Base-by-base conservation (phyloP, 2,329 filamentous ascomycete genomes). In the Cladosporium austrohemisphaericum region DNA sequence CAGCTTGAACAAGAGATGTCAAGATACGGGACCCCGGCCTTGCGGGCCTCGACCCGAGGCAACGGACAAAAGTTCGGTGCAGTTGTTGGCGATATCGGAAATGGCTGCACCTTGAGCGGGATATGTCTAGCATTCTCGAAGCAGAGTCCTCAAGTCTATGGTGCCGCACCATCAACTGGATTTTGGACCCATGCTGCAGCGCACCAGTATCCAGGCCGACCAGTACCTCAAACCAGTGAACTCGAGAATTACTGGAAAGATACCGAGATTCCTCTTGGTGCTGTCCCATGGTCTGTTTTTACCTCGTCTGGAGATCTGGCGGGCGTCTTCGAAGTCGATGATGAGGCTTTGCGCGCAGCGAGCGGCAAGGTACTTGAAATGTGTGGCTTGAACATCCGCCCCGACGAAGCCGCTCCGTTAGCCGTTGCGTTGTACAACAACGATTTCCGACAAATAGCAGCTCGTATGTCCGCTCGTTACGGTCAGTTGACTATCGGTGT, bases 331-430 rank as follows among this genome's bases (percentile, higher is more conserved):
- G 78, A 79, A 49, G 92, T 94, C 1, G 81, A 76, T 1, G 92
- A 97, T 67, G 82, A 84, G 46, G 81, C 95, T 74, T 96, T 97
- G 66, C 77, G 79, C 61, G 76, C 74, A 18, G 86, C 91, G 8
- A 78, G 95, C 79, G 72, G 78, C 54, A 68, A 97, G 53, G 85
- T 95, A 25, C 72, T 91, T 54, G 92, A 97, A 78, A 74, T 91
- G 51, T 82, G 93, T 76, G 96, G 97, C 79, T 72, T 95, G 37
- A 82, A 96, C 18, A 83, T 96, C 11, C 92, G 97, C 75, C 92
- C 92, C 18, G 91, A 85, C 68, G 81, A 86, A 0, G 89, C 84
- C 2, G 91, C 96, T n/a, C 81, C 83, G 1, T 67, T 97, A 52
- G 93, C 92, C 0, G 86, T 88, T 6, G 84, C 83, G 45, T 71